Percentiles rank a stretch among this genome's conserved stretches.
Conservation (phyloP, 2,329 filamentous ascomycete genomes). For the Ceratocystis papillata region DNA sequence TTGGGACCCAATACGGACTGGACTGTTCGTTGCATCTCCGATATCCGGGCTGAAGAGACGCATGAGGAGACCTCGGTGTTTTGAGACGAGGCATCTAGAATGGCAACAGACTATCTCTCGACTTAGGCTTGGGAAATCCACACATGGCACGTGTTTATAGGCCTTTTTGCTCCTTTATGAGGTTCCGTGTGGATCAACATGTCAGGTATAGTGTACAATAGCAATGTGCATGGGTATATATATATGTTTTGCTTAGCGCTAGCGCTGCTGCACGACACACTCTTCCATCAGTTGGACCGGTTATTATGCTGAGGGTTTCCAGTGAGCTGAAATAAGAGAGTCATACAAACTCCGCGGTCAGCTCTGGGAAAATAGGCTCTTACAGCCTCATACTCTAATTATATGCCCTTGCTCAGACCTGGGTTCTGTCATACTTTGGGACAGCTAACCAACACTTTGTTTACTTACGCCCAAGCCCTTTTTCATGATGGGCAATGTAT, state of each 20-base stretch:
- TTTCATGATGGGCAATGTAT: neutral
- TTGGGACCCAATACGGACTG: neutral
- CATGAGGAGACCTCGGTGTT: neutral
- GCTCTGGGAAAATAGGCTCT: too few species aligned
- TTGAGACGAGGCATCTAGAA: neutral
- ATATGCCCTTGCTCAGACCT: too few species aligned
- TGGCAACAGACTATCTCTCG: neutral
- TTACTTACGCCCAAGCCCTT: neutral
- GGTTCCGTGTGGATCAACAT: neutral
- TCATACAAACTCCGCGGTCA: too few species aligned
- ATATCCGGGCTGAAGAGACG: neutral
- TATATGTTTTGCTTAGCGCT: too few species aligned
- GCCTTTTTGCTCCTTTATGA: neutral
- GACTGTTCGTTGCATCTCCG: neutral
- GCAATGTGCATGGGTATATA: too few species aligned
- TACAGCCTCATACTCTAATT: too few species aligned
- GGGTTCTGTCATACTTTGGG: too few species aligned
- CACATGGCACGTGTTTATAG: neutral
- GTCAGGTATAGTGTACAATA: neutral
- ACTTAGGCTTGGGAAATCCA: neutral
- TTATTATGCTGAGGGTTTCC: too few species aligned
- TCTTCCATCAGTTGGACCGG: too few species aligned
- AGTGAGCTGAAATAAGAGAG: too few species aligned
- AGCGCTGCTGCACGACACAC: too few species aligned
- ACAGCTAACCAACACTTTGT: too few species aligned